A percentile compares a stretch with the other conserved stretches of the same genome.
phyloP scores from a whole-genome alignment of 2,329 filamentous ascomycete species.

The Tolypocladium endophyticum region DNA sequence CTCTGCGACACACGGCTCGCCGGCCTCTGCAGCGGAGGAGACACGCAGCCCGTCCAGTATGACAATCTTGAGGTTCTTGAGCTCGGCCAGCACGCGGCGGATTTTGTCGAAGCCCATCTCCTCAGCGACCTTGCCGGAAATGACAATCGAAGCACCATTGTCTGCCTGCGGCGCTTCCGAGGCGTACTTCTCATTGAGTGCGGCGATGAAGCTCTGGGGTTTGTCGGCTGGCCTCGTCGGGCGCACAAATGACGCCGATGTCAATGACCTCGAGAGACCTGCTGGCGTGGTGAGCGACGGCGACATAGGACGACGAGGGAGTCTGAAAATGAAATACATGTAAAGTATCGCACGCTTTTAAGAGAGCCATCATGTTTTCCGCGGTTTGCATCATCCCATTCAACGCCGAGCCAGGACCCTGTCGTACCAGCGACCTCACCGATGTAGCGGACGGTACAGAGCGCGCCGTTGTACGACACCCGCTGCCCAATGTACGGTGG shows the following conservation, averaged over 20 bases:
- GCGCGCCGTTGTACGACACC: slow-evolving; percentile 63
- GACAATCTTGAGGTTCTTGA: slow-evolving; percentile 69
- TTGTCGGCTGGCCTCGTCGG: slow-evolving; percentile 60
- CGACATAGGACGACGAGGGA: background rate
- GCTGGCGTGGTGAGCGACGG: background rate
- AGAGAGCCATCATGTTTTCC: slow-evolving; percentile 88
- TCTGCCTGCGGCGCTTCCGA: slow-evolving; percentile 33
- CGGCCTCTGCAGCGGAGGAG: slow-evolving; percentile 20
- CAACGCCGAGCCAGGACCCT: slow-evolving; percentile 82
- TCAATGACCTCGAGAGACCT: slow-evolving; percentile 54
- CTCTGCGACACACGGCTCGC: slow-evolving; percentile 28
- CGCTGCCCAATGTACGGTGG: slow-evolving; percentile 55
- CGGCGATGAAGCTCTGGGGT: slow-evolving; percentile 65
- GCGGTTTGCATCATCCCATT: slow-evolving; percentile 82
- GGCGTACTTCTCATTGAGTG: slow-evolving; percentile 76
- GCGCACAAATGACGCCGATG: slow-evolving; percentile 78
- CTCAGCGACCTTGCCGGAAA: slow-evolving; percentile 76
- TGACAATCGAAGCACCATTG: slow-evolving; percentile 45
- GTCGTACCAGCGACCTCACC: slow-evolving; percentile 67
- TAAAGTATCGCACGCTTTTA: slow-evolving; percentile 70
- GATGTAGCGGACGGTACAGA: slow-evolving; percentile 78
- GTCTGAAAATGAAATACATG: slow-evolving; percentile 42
- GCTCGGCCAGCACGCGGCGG: slow-evolving; percentile 62
- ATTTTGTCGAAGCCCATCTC: slow-evolving; percentile 96
- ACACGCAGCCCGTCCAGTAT: slow-evolving; percentile 72